These are phyloP conservation scores for Colletotrichum plurivorum DNA, from an alignment of 2,329 filamentous ascomycete genomes.

Conservation along the genomic window DNA sequence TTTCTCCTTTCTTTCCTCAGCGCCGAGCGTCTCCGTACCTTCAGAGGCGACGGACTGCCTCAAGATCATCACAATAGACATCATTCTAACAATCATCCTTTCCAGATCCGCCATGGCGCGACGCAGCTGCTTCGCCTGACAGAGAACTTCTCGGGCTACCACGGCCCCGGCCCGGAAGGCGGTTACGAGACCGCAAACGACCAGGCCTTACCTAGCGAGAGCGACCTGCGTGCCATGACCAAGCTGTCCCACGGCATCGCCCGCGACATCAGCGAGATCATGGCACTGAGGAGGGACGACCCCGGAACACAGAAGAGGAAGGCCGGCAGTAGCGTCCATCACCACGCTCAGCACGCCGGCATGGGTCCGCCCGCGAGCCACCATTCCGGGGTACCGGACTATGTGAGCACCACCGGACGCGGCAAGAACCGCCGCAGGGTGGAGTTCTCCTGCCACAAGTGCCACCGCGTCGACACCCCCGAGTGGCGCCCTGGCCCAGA, in stretches of 20 bases:
- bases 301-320: background rate
- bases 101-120: slow-evolving; percentile 31
- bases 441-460: slow-evolving; percentile 55
- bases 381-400: background rate
- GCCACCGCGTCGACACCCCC: slow-evolving; percentile 81
- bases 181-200: slow-evolving; percentile 16
- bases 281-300: slow-evolving; percentile 14
- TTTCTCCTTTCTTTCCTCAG: background rate
- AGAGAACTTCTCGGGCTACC: slow-evolving; percentile 18
- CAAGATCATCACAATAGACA: no score
- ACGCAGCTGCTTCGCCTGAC: slow-evolving; percentile 27
- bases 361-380: background rate
- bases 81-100: background rate
- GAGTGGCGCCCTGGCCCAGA: slow-evolving; percentile 83
- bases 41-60: no score
- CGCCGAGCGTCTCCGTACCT: no score
- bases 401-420: background rate
- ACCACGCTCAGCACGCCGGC: background rate
- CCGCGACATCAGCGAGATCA: slow-evolving; percentile 33
- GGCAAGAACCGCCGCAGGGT: slow-evolving; percentile 47
- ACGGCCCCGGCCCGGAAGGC: background rate
- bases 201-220: slow-evolving; percentile 14
- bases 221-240: slow-evolving; percentile 33
- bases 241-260: slow-evolving; percentile 34
- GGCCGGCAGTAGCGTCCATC: background rate